These are phyloP conservation scores for Solanum dulcamara DNA, from an alignment of 257 asterid species.

Conservation along the genomic window DNA sequence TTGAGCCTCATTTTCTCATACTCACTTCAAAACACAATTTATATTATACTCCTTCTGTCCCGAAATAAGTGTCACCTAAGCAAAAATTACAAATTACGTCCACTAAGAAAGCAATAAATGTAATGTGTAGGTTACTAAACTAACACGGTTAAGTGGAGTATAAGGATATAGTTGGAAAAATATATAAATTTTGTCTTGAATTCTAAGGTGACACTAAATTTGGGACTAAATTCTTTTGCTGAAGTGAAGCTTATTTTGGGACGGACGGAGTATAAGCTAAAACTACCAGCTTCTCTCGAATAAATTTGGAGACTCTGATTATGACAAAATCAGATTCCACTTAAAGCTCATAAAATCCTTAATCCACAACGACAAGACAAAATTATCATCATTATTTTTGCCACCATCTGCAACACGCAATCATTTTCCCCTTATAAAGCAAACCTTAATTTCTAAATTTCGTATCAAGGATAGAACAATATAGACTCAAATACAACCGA, in stretches of 20 bases:
- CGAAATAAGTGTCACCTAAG: neutral
- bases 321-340: neutral
- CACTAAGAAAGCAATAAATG: neutral
- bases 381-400: neutral
- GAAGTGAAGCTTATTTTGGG: too few species aligned
- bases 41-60: neutral
- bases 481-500: neutral
- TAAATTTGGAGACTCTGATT: neutral
- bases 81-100: neutral
- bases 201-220: too few species aligned
- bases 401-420: neutral
- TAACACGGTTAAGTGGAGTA: neutral
- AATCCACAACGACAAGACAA: neutral
- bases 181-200: neutral
- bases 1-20: neutral
- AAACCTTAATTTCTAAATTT: neutral
- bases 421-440: neutral
- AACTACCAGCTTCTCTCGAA: neutral
- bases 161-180: neutral
- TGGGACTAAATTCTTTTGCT: too few species aligned
- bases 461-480: neutral
- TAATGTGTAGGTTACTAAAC: neutral
- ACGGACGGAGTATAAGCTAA: neutral
- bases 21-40: neutral
- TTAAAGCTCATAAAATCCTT: neutral